Evolutionary conservation across 768 basidiomycete species (phyloP).

Genomic region (Collybia sordida): DNA sequence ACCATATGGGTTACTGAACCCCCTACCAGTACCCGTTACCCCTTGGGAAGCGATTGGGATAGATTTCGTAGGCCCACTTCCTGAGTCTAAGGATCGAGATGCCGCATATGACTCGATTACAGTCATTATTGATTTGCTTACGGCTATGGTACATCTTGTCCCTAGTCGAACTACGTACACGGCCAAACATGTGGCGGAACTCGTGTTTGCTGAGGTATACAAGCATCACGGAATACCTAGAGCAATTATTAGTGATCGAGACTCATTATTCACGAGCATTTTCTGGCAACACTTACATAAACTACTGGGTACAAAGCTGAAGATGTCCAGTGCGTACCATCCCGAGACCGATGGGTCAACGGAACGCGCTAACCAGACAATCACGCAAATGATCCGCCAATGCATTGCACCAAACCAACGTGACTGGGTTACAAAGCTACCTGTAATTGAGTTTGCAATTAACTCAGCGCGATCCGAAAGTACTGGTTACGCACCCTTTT

Average conservation of each 20-base stretch:
- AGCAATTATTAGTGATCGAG: slow-evolving; percentile 21
- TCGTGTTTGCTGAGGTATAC: slow-evolving; percentile 21
- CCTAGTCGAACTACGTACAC: slow-evolving; percentile 6
- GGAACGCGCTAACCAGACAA: neutral
- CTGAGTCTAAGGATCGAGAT: slow-evolving; percentile 11
- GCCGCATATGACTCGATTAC: neutral
- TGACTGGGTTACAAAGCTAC: slow-evolving; percentile 7
- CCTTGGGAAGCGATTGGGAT: slow-evolving; percentile 13
- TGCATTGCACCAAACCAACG: neutral
- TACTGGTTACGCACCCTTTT: slow-evolving; percentile 13
- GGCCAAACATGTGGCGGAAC: slow-evolving; percentile 6
- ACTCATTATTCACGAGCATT: neutral
- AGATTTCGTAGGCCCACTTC: slow-evolving; percentile 18
- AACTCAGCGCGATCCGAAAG: slow-evolving; percentile 6
- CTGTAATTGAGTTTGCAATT: slow-evolving; percentile 17
- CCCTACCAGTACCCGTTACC: slow-evolving; percentile 7
- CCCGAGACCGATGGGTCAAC: neutral
- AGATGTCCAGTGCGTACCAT: neutral
- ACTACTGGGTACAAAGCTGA: neutral
- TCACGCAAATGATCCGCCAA: neutral
- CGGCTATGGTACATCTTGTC: slow-evolving; percentile 8
- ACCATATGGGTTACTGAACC: slow-evolving; percentile 21
- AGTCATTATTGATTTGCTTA: slow-evolving; percentile 16
- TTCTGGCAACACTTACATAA: slow-evolving; percentile 2
- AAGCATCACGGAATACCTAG: slow-evolving; percentile 26